Percentiles rank a stretch among this genome's conserved stretches.
Evolutionary conservation across 345 rosid genomes (phyloP).

Genomic region (Pugionium dolabratum): DNA sequence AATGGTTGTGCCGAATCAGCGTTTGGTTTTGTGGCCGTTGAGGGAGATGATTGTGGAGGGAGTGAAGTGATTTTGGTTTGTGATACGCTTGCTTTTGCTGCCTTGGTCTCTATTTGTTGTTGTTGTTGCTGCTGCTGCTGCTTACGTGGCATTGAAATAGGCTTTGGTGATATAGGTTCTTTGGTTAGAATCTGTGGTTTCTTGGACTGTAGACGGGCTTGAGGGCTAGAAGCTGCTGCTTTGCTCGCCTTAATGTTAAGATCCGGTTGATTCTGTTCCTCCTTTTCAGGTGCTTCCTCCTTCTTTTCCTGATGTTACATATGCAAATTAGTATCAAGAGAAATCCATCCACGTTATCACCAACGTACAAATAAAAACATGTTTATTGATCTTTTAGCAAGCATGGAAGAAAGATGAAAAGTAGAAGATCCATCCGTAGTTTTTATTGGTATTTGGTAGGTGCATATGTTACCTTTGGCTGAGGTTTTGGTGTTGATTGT

Average conservation of each 20-base stretch:
- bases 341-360: slow-evolving; percentile 4
- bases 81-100: slow-evolving; percentile 33
- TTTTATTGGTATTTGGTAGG: slow-evolving; percentile 19
- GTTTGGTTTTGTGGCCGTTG: slow-evolving; percentile 29
- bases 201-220: slow-evolving; percentile 28
- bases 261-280: slow-evolving; percentile 36
- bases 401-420: slow-evolving; percentile 4
- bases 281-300: slow-evolving; percentile 29
- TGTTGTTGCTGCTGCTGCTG: slow-evolving; percentile 27
- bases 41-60: slow-evolving; percentile 30
- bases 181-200: slow-evolving; percentile 35
- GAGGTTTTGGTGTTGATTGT: slow-evolving; percentile 46
- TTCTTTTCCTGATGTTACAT: slow-evolving; percentile 46
- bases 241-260: slow-evolving; percentile 23
- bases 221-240: slow-evolving; percentile 25
- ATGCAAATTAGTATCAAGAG: background rate
- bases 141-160: slow-evolving; percentile 26
- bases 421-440: background rate
- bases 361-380: slow-evolving; percentile 6
- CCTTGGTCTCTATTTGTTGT: slow-evolving; percentile 35
- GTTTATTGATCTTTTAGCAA: background rate
- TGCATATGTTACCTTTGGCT: slow-evolving; percentile 50
- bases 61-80: slow-evolving; percentile 31
- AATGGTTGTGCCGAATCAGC: slow-evolving; percentile 31
- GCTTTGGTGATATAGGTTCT: slow-evolving; percentile 41